Base-by-base conservation (phyloP, 2,329 filamentous ascomycete species). In the Cladophialophora psammophila region DNA sequence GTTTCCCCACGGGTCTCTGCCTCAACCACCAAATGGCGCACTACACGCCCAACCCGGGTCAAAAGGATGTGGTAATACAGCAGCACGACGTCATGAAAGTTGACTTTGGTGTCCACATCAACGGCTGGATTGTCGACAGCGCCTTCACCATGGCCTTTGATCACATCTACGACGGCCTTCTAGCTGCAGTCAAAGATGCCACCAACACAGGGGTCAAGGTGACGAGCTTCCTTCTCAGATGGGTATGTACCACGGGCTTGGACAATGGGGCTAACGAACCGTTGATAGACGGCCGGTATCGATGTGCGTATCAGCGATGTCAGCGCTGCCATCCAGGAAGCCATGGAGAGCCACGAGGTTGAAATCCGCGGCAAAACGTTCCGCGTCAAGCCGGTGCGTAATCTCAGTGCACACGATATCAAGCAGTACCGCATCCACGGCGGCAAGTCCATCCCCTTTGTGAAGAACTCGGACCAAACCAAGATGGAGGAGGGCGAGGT, bases 61-160 rank as follows among this genome's bases (percentile, higher is more conserved):
- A 85, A 75, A 90, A 88, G 78, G 92, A 93, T 77, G 86, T 90
- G 73, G 80, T 93, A 38, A 81, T 95, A 66, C 83, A 91, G 75
- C 78, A 89, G 68, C 85, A 87, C 69, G 91, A 96, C 76, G 91
- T 96, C 40, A 86, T 94, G 85, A 94, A 92, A 78, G 88, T 94
- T 7, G 91, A 94, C 74, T 91, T 93, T 74, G 91, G 91, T 57
- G 91, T 94, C 35, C 91, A 94, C 76, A 85, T 94, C 74, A 91
- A 91, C 74, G 91, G 91, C 3, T 85, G 88, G 72, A 94, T 94
- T 75, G 90, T 94, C 65, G 91, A 94, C 80, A 91, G 88, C 71
- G 91, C 91, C 5, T 94, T 93, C 76, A 94, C 91, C 9, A 83
- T 94, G 78, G 84, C 90, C 0, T 94, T 92, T 75, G 89, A 94